Evolutionary conservation across 1,284 basidiomycete species (phyloP), one percentile per base, ranked within the genome.

Genomic region (Apiotrichum porosum): DNA sequence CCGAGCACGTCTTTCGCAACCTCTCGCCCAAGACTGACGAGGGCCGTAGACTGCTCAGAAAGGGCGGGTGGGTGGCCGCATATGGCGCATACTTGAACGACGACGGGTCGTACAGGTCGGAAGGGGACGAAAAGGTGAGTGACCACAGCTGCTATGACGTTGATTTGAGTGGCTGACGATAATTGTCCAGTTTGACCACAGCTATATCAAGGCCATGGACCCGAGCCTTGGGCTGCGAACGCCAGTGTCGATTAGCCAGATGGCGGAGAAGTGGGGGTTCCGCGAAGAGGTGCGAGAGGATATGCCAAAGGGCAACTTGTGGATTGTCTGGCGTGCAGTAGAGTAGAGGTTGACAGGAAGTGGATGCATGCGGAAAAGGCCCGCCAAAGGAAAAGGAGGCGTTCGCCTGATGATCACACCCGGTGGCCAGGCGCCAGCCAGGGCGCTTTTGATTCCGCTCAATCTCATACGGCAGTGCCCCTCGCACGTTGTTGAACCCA

Each of bases 231-330:
- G 67, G 0, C 44, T 69, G 9, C 44, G 67, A 23, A 58, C 56
- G 13, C 54, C 66, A 4, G 21, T 17, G n/a, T 52, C 47, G 6
- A 57, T 69, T 37, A 53, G 50, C 2, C 49, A 17, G 1, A 52
- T 63, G 48, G 67, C 67, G 2, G 41, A 32, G 14, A 49, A 47
- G 41, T 66, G 63, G 63, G 67, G 67, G 2, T 69, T 65, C 30
- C 26, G 26, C 10, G 61, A 63, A 40, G 63, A 51, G 35, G 24
- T 19, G 24, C 52, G 62, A 33, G 19, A 23, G 21, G 58, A 64
- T 18, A 61, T 69, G 60, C 61, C 67, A 13, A 63, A 59, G 45
- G 67, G 67, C n/a, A 69, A 69, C 46, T 49, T 63, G 52, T 66
- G 57, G 49, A 60, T 68, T 6, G 58, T 69, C 24, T 69, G 65